Evolutionary conservation across 306 rosid genomes (phyloP), one percentile per base, ranked within the genome.

Genomic region (Comarum palustre): DNA sequence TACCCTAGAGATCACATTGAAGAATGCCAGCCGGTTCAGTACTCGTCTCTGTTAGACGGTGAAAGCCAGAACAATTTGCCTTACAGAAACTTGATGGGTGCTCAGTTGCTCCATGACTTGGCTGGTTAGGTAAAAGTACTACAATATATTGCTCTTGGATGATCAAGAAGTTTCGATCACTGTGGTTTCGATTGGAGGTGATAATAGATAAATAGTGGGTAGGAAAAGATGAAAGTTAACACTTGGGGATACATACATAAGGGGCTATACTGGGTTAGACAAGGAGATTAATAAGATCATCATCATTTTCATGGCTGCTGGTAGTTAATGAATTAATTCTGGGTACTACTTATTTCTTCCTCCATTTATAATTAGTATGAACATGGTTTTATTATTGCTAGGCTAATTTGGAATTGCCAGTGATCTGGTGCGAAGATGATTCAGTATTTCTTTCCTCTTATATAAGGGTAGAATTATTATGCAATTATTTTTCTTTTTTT

Each of bases 71-170:
- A 72, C 14, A 74, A 79, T 79, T 78, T 88, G 34, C 97, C 93
- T 0, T 92, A 92, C 79, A 88, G 94, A 75, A 90, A 90, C 45
- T 80, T 92, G 85, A 85, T 92, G 93, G 96, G 89, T 5, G 90
- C 96, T 19, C 97, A 92, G 80, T 73, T 89, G 71, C 93, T 92
- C 4, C 96, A 86, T 71, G 94, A 92, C 71, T 81, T 90, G 82
- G 89, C 92, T 5, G 83, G 87, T 72, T 91, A 74, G 68, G 67
- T 8, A 62, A 17, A 17, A 6, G 11, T 66, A 1, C 13, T 25
- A 41, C 45, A 10, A 4, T 41, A 41, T 10, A 41, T 41, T 41
- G 45, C 41, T 55, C 66, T 55, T 29, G 52, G 54, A 34, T 62
- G 45, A 62, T 62, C 67, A 34, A 38, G 63, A 51, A 62, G 47